Base-by-base conservation (phyloP, 352 stramenopile genomes). In the Globisporangium ultimum region DNA sequence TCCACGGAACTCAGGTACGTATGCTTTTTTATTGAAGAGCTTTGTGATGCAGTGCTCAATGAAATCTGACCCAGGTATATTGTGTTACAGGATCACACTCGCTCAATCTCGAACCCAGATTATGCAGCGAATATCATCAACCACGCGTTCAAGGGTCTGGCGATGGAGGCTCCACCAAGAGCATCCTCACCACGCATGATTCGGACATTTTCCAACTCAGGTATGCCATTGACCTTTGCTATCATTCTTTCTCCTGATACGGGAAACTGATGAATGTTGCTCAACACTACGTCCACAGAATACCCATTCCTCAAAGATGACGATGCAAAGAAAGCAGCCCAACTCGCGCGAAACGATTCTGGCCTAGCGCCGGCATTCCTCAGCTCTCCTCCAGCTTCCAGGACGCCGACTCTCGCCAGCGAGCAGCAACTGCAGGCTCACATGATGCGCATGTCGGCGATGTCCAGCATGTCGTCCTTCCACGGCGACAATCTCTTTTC, bases 251-350 rank as follows among this genome's bases (percentile, higher is more conserved):
- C 3, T 8, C 53, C n/a, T 48, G 12, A 17, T 45, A 18, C 38
- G 14, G 14, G 8, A 17, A 11, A 2, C 14, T 43, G 38, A 43
- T 21, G 22, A 58, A 8, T 38, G 2, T 12, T 10, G 38, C 10
- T 10, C 3, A 2, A 32, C 24, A 32, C 24, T 6, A 32, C 14
- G 10, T 43, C 38, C 14, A 17, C 21, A 88, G 81, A 91, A 28
- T 89, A 80, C 47, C 77, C 78, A 3, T 91, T 91, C 45, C 55
- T 88, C 18, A 88, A 83, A 32, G 77, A 86, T 21, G 78, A 91
- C 50, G 73, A 87, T 20, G 42, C 36, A 20, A 74, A 72, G 20
- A 62, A 53, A 42, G 46, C 28, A 1, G n/a, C 34, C 0, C 36
- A 55, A 12, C 34, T n/a, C 5, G 14, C 45, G 11, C 60, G 38